phyloP scores from a whole-genome alignment of 1,139 yeast species.

The Candida anutae region DNA sequence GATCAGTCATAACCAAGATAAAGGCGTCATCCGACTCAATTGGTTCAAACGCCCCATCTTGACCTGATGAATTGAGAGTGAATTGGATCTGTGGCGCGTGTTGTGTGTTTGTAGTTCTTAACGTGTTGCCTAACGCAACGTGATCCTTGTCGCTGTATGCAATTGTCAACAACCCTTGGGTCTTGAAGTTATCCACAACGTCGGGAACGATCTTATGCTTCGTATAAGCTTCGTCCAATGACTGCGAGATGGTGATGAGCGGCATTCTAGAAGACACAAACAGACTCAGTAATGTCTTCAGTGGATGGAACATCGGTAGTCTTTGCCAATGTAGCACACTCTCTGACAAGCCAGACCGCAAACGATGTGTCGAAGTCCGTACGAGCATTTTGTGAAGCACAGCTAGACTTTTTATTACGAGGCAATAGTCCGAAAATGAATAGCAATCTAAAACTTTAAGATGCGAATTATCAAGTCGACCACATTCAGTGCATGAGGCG shows the following conservation, averaged over 20 bases:
- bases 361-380: too few relatives aligned
- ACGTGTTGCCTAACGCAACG: conserved; percentile 75
- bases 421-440: too few relatives aligned
- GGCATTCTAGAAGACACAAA: conserved; percentile 16
- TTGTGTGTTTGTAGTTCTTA: conserved; percentile 61
- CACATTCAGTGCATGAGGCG: too few relatives aligned
- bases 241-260: conserved; percentile 56
- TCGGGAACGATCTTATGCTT: conserved; percentile 61
- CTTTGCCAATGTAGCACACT: too few relatives aligned
- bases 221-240: conserved; percentile 51
- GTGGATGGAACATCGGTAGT: too few relatives aligned
- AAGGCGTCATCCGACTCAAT: conserved; percentile 47
- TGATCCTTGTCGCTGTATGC: conserved; percentile 46
- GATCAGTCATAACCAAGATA: conserved; percentile 78
- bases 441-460: too few relatives aligned
- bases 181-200: conserved; percentile 41
- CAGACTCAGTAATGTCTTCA: too few relatives aligned
- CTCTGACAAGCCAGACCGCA: too few relatives aligned
- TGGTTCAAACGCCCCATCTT: conserved; percentile 28
- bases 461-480: too few relatives aligned
- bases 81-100: conserved; percentile 56
- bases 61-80: conserved; percentile 42
- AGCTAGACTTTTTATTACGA: too few relatives aligned
- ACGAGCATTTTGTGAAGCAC: too few relatives aligned
- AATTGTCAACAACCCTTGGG: conserved; percentile 40